Evolutionary conservation across 2,329 filamentous ascomycete genomes (phyloP).

Genomic region (Aspergillus fructus): DNA sequence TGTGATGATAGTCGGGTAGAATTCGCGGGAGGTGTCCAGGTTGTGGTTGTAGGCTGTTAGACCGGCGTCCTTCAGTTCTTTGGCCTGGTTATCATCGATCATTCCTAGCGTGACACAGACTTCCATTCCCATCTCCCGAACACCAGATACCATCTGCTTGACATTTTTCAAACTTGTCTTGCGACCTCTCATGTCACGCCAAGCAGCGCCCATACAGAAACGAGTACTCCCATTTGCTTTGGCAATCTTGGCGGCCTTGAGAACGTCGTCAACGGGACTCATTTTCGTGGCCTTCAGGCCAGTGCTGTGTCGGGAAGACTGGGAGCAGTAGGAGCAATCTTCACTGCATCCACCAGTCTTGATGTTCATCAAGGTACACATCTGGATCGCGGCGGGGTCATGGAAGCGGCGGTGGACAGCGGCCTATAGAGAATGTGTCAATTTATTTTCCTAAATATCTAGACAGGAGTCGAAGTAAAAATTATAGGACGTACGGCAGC

Average conservation of each 20-base stretch:
- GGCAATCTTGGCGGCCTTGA: conserved; percentile 73
- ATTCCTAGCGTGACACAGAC: conserved; percentile 91
- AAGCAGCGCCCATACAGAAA: conserved; percentile 94
- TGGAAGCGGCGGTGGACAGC: conserved; percentile 82
- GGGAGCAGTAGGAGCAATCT: conserved; percentile 90
- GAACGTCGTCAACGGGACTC: conserved; percentile 75
- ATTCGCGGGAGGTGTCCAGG: conserved; percentile 84
- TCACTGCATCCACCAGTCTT: conserved; percentile 91
- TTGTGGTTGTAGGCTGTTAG: conserved; percentile 95
- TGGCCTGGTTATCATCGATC: conserved; percentile 79
- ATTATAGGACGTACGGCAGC: conserved; percentile 59
- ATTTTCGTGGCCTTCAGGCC: conserved; percentile 79
- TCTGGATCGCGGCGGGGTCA: conserved; percentile 77
- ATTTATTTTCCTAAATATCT: neutral
- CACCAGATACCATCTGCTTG: conserved; percentile 79
- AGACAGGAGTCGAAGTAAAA: neutral
- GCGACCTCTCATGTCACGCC: conserved; percentile 89
- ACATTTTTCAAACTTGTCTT: conserved; percentile 82
- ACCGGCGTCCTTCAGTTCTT: conserved; percentile 78
- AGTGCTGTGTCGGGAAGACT: conserved; percentile 77
- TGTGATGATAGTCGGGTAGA: conserved; percentile 82
- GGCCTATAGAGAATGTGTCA: conserved; percentile 52
- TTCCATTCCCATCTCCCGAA: conserved; percentile 81
- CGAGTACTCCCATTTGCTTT: conserved; percentile 82
- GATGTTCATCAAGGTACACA: conserved; percentile 96